phyloP scores from a whole-genome alignment of 164 flowering plant species.

The Kingdonia uniflora region DNA sequence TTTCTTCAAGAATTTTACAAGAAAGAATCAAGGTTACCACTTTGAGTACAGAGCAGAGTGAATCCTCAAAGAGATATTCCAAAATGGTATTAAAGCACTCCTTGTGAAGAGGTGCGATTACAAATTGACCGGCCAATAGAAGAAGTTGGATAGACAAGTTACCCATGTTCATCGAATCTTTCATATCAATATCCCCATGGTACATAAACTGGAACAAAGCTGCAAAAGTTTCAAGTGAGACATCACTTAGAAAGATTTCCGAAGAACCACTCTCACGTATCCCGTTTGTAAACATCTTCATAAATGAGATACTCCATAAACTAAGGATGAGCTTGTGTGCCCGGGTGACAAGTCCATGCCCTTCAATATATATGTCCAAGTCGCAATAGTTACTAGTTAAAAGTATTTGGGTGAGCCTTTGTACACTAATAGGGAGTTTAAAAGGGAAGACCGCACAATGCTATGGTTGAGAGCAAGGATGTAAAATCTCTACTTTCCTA shows the following conservation, averaged over 20 bases:
- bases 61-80: conserved; percentile 93
- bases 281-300: conserved; percentile 98
- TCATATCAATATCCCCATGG: conserved; percentile 41
- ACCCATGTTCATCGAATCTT: conserved; percentile 27
- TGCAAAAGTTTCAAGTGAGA: too few species aligned
- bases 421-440: conserved; percentile 50
- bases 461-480: conserved; percentile 35
- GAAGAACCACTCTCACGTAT: conserved; percentile 77
- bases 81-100: conserved; percentile 97
- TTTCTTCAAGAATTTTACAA: conserved; percentile 74
- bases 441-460: conserved; percentile 33
- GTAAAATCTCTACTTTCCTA: conserved; percentile 67
- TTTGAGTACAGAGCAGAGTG: conserved; percentile 66
- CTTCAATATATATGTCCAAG: too few species aligned
- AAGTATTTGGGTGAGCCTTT: too few species aligned
- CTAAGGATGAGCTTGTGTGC: too few species aligned
- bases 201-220: conserved; percentile 90
- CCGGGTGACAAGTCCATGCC: too few species aligned
- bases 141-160: too few species aligned
- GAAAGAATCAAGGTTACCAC: conserved; percentile 66
- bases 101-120: conserved; percentile 64
- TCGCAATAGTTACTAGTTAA: conserved; percentile 50
- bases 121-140: too few species aligned
- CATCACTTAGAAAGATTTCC: too few species aligned
- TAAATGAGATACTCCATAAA: conserved; percentile 64